Base-by-base conservation (phyloP, 1,139 yeast species). In the Protomyces gravidus region DNA sequence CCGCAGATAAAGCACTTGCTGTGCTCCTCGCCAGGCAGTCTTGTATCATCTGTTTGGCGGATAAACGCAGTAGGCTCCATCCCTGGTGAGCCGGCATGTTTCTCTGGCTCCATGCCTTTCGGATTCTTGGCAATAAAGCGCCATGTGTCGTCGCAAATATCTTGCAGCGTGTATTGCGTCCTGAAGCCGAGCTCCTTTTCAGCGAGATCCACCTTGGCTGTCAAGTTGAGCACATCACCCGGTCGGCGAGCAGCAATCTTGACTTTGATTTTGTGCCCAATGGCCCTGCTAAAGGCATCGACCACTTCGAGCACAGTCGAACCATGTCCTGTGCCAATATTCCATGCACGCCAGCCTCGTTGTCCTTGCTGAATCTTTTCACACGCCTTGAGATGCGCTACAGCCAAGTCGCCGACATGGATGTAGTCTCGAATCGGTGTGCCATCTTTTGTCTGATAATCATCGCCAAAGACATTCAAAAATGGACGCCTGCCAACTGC, bases 341-440 rank as follows among this genome's bases (percentile, higher is more conserved):
- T 87, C 94, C 94, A 87, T 68, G 83, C 92, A 60, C 90, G 78
- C 69, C 79, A 75, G 4, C 87, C 88, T 32, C 71, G 66, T 13
- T 70, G 67, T 6, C 66, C 67, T 45, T 55, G 57, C 45, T 78
- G 78, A 61, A 86, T 77, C 70, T 83, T 82, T 53, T 79, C 74
- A 67, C 86, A 75, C 6, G 92, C 89, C 45, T 89, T 82, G 63
- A 86, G 75, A 66, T 86, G 94, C 53, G 94, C 95, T 67, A 77
- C 77, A n/a, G 92, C 92, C 63, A 87, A 79, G 70, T 87, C 95
- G 61, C 85, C 81, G 21, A 87, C 94, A 68, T 87, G 92, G 63
- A 87, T 81, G 69, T 87, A 86, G 71, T 87, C 95, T 66, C 95
- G 78, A 63, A 86, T 84, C 28, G 92, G 90, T 13, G 94, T 86